Percentiles rank a stretch among this genome's conserved stretches.
Conservation (phyloP, 306 rosid genomes). For the Alnus glutinosa region DNA sequence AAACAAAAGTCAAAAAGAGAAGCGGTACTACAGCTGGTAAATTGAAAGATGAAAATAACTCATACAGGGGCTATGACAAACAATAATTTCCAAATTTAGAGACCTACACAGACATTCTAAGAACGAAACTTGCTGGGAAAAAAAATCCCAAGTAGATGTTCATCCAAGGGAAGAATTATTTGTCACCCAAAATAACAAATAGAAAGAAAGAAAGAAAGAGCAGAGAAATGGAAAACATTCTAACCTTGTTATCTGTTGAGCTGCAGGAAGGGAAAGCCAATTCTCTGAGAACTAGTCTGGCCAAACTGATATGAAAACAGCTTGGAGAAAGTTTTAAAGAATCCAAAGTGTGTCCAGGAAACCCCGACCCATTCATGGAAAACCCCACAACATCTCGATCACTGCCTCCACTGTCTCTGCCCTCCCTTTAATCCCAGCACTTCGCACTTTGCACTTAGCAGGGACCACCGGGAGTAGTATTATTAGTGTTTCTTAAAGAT, state of each 20-base stretch:
- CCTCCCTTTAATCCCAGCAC: slow-evolving; percentile 31
- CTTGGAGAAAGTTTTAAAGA: slow-evolving; percentile 26
- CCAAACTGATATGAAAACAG: slow-evolving; percentile 32
- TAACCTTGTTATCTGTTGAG: slow-evolving; percentile 36
- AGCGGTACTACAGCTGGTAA: slow-evolving; percentile 3
- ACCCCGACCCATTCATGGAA: slow-evolving; percentile 30
- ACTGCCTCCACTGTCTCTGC: slow-evolving; percentile 31
- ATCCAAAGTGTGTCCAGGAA: slow-evolving; percentile 26
- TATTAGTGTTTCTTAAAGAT: not conserved
- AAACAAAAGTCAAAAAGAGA: slow-evolving; percentile 22
- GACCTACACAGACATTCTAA: not conserved
- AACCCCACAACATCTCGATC: slow-evolving; percentile 39
- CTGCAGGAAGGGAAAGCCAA: slow-evolving; percentile 30
- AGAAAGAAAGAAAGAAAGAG: not conserved
- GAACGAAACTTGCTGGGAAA: slow-evolving; percentile 12
- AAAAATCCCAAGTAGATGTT: not conserved
- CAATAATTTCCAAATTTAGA: slow-evolving; percentile 14
- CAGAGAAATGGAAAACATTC: slow-evolving; percentile 17
- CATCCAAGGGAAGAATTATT: not conserved
- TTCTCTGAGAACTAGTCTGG: slow-evolving; percentile 4
- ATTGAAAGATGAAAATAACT: slow-evolving; percentile 3
- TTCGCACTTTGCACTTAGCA: slow-evolving; percentile 20
- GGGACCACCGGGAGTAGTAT: not conserved
- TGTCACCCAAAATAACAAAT: slow-evolving; percentile 9
- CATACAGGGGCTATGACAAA: not conserved